Evolutionary conservation across 2,329 filamentous ascomycete species (phyloP).

Genomic region (Epichloe amarillans): DNA sequence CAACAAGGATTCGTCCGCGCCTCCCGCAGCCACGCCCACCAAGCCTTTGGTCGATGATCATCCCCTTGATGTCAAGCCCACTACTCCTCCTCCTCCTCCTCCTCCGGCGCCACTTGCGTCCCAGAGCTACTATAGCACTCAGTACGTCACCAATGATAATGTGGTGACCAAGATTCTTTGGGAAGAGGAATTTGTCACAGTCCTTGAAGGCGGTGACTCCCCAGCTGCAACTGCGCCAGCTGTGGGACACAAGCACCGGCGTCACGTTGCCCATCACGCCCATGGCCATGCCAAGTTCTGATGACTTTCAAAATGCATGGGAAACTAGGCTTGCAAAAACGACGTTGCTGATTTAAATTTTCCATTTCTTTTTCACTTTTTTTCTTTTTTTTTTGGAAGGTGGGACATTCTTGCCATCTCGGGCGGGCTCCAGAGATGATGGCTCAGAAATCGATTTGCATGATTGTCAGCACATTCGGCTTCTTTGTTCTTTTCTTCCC

Average conservation of each 20-base stretch:
- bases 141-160: slow-evolving; percentile 36
- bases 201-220: slow-evolving; percentile 30
- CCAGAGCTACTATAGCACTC: slow-evolving; percentile 31
- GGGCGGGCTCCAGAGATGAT: slow-evolving; percentile 24
- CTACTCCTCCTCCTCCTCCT: slow-evolving; percentile 4
- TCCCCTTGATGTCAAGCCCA: slow-evolving; percentile 2
- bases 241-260: slow-evolving; percentile 11
- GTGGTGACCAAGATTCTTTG: slow-evolving; percentile 43
- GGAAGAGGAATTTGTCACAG: slow-evolving; percentile 41
- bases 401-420: slow-evolving; percentile 15
- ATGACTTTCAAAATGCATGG: slow-evolving; percentile 7
- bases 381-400: slow-evolving; percentile 6
- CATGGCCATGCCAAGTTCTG: slow-evolving; percentile 22
- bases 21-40: neutral
- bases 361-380: slow-evolving; percentile 1
- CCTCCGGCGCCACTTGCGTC: slow-evolving; percentile 9
- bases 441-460: slow-evolving; percentile 15
- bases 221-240: slow-evolving; percentile 22
- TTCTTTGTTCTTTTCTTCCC: slow-evolving; percentile 8
- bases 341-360: slow-evolving; percentile 7
- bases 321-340: slow-evolving; percentile 9
- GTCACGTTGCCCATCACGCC: slow-evolving; percentile 23
- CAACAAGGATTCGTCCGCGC: neutral
- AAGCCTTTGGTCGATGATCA: neutral
- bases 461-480: slow-evolving; percentile 23